Conservation (phyloP, 768 basidiomycete genomes). For the Infundibulicybe gibba region DNA sequence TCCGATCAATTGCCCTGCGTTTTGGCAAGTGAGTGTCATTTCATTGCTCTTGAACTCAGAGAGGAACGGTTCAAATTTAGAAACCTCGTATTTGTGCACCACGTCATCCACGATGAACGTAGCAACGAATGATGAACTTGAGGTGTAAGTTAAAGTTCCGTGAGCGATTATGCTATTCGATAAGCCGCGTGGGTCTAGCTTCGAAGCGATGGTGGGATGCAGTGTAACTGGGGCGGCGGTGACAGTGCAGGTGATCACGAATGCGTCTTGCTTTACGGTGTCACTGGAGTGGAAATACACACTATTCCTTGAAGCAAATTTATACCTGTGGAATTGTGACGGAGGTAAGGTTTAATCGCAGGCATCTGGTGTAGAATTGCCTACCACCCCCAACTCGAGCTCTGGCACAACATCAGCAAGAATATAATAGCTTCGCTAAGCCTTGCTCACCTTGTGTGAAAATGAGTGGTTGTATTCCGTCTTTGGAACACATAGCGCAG, state of each 20-base stretch:
- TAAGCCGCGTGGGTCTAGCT: too few species aligned
- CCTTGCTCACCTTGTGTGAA: constrained; percentile 51
- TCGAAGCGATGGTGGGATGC: too few species aligned
- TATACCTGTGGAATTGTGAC: constrained; percentile 45
- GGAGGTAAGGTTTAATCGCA: background rate
- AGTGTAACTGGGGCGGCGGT: constrained; percentile 56
- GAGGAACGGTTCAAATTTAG: too few species aligned
- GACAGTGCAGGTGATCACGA: constrained; percentile 77
- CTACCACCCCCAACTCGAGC: constrained; percentile 89
- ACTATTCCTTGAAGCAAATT: constrained; percentile 72
- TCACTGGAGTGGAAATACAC: constrained; percentile 58
- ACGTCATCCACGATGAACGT: too few species aligned
- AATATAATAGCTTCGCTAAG: background rate
- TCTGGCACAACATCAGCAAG: constrained; percentile 32
- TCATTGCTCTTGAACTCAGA: too few species aligned
- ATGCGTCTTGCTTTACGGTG: constrained; percentile 58
- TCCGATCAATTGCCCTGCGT: too few species aligned
- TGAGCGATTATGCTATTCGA: too few species aligned
- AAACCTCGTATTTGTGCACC: too few species aligned
- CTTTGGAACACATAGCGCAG: constrained; percentile 55
- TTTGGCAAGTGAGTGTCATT: too few species aligned
- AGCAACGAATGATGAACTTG: too few species aligned
- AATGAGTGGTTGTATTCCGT: constrained; percentile 84
- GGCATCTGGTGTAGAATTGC: background rate
- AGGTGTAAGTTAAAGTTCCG: too few species aligned